Base-by-base conservation (phyloP, 2,329 filamentous ascomycete species). In the Penicillium sp. region DNA sequence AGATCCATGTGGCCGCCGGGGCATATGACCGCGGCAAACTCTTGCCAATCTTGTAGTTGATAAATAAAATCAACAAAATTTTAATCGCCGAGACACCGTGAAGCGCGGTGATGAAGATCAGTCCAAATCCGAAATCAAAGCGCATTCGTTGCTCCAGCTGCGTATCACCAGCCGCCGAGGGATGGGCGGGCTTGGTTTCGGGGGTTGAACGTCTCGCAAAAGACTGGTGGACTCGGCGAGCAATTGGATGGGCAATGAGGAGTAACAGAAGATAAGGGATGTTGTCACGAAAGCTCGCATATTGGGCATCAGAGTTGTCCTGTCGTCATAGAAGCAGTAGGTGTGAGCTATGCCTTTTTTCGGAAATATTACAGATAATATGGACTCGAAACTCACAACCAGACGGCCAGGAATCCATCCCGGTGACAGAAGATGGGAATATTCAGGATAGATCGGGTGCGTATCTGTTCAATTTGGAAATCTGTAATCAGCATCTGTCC, bases 371-470 rank as follows among this genome's bases (percentile, higher is more conserved):
- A n/a, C 35, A 16, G 35, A 16, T 22, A 16, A 53, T 16, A 13
- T n/a, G 28, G 28, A 28, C 16, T 42, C 4, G 16, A 67, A 69
- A 75, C 86, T 71, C 82, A 92, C 90, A 64, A 98, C 92, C 83
- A 92, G 92, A 61, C 94, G 90, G 28, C 94, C 94, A 7, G 90
- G 90, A 59, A 99, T 90, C 95, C 95, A 99, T 68, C 95, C 96
- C 8, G 87, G 83, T 2, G 87, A 88, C 16, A 99, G 84, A 42
- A 89, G 81, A 61, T 82, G 81, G 63, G 89, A 84, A 73, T 89
- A 97, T 68, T 89, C 90, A 60, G 83, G 75, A 74, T 95, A 99
- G 67, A 90, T 88, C 5, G 92, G 91, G 74, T 97, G 90, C 38
- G 87, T 88, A 61, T 89, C 93, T 96, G 72, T 57, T 56, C 11